phyloP scores from a whole-genome alignment of 2,329 filamentous ascomycete genomes.

The Fusarium subglutinans region DNA sequence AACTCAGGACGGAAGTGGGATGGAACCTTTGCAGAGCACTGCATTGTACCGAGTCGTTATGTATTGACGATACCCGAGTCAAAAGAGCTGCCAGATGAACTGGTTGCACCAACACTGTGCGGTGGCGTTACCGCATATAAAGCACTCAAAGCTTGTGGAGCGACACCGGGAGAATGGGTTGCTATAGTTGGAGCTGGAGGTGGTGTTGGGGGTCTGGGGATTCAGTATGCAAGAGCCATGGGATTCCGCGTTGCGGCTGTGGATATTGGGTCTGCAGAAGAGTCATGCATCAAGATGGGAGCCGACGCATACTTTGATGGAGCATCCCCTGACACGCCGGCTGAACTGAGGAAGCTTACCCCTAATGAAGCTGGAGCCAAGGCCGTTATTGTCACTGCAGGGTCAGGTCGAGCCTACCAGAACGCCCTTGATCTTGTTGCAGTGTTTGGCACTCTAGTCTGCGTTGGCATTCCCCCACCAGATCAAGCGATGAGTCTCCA shows the following conservation, averaged over 20 bases:
- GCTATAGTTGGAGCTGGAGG: constrained; percentile 52
- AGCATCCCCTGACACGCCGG: neutral
- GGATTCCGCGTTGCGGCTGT: constrained; percentile 53
- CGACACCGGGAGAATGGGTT: constrained; percentile 48
- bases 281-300: constrained; percentile 43
- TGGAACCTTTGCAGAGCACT: constrained; percentile 53
- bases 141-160: constrained; percentile 47
- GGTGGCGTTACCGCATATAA: constrained; percentile 56
- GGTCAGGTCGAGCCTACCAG: constrained; percentile 46
- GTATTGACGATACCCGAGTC: constrained; percentile 41
- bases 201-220: constrained; percentile 51
- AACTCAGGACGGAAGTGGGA: constrained; percentile 48
- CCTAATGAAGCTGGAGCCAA: constrained; percentile 20
- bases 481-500: constrained; percentile 43
- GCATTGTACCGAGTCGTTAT: constrained; percentile 49
- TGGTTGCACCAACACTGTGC: constrained; percentile 53
- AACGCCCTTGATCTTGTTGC: constrained; percentile 41
- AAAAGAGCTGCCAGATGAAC: constrained; percentile 44
- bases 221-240: constrained; percentile 54
- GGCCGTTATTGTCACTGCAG: constrained; percentile 46
- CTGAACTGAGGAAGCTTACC: constrained; percentile 2
- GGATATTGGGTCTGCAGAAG: constrained; percentile 48
- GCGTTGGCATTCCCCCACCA: constrained; percentile 49
- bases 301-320: constrained; percentile 52
- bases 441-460: constrained; percentile 51